Base-by-base conservation (phyloP, 306 rosid species). In the Lathyrus aphaca region DNA sequence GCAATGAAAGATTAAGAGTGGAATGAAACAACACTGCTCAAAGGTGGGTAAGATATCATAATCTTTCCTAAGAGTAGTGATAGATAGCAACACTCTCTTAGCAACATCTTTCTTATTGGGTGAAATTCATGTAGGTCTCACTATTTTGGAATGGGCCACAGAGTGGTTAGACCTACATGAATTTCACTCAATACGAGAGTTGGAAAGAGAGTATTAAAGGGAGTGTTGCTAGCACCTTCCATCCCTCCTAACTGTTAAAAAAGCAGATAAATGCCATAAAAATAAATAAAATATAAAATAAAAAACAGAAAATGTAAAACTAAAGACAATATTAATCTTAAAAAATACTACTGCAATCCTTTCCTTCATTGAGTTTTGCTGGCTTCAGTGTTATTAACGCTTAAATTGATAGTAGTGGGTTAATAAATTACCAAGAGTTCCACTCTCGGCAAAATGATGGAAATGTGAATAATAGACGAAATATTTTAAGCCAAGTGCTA, bases 31-130 rank as follows among this genome's bases (percentile, higher is more conserved):
- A 57, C 40, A 57, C 39, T 14, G 18, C 16, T 57, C 40, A 57
- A 56, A 56, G 13, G 15, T 5, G 19, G 39, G 39, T 25, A 56
- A 25, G 62, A 56, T 56, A 56, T 56, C 62, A 25, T 56, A 56
- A 56, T 56, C 62, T 4, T 4, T 25, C 62, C 18, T 56, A 56
- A 56, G 45, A 40, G 45, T 10, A 40, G 45, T 10, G 57, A 18
- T 19, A 19, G 57, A 18, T 19, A 19, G 12, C 19, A 19, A 19
- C 58, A 51, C 30, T 51, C 21, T 50, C 55, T 17, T 11, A 10
- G 45, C n/a, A 40, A 40, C 14, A 40, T 5, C 13, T 40, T 40
- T 40, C 11, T 40, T 40, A 32, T 32, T 6, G 38, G 38, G 38
- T 35, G 10, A 7, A 35, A 35, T 35, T 35, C 39, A 35, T 35